These are phyloP conservation scores for Tagetes patula DNA, from an alignment of 129 eudicot species.

Conservation along the genomic window DNA sequence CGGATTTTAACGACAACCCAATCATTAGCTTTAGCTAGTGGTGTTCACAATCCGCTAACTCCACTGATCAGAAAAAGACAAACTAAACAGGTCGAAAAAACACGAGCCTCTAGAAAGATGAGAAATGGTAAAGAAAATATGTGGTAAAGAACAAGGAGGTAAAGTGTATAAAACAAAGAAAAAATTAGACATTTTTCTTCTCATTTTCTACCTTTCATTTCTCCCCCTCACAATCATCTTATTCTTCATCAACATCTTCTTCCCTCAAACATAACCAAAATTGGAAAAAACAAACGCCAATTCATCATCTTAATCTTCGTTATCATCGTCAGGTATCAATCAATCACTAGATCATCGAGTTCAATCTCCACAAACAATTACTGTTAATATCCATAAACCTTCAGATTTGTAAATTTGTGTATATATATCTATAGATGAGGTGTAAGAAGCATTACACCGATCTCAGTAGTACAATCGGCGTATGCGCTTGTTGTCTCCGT, in stretches of 20 bases:
- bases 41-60: not conserved
- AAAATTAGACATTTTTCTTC: conserved; percentile 21
- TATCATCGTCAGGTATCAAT: conserved; percentile 4
- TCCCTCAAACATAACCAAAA: not conserved
- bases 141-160: not conserved
- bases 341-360: conserved; percentile 19
- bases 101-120: not conserved
- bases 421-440: conserved; percentile 50
- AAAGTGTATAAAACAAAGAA: conserved; percentile 13
- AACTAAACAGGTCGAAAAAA: not conserved
- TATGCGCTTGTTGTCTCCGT: conserved; percentile 75
- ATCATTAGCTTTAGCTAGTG: no score
- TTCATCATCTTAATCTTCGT: conserved; percentile 24
- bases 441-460: conserved; percentile 69
- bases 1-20: not conserved
- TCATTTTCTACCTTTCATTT: conserved; percentile 2
- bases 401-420: not conserved
- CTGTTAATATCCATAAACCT: not conserved
- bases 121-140: no score
- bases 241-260: not conserved
- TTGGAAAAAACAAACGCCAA: not conserved
- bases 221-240: conserved; percentile 1
- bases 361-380: not conserved
- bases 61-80: not conserved
- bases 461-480: conserved; percentile 62